Percentiles rank a stretch among this genome's conserved stretches.
Conservation (phyloP, 2,329 filamentous ascomycete genomes). For the Verticillium dahliae region DNA sequence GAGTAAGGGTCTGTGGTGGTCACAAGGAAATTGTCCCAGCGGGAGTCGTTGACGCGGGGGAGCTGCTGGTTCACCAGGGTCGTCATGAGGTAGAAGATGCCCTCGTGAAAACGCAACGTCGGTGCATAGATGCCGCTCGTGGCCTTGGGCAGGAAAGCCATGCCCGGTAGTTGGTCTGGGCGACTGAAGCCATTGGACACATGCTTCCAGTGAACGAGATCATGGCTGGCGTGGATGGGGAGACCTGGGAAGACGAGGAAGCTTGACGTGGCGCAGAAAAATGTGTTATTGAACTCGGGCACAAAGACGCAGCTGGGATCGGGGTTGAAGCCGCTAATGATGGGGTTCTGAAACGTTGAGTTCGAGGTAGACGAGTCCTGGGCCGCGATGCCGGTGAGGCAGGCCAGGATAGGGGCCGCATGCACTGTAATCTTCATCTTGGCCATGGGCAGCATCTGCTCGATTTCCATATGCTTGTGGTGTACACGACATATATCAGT, state of each 20-base stretch:
- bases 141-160: slow-evolving; percentile 13
- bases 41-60: slow-evolving; percentile 10
- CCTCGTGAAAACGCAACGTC: slow-evolving; percentile 33
- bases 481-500: too few species aligned
- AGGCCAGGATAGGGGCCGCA: neutral
- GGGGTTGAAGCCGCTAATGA: slow-evolving; percentile 42
- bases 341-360: slow-evolving; percentile 27
- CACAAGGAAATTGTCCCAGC: slow-evolving; percentile 29
- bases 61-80: slow-evolving; percentile 20
- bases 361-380: neutral
- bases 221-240: slow-evolving; percentile 45
- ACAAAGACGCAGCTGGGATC: slow-evolving; percentile 38
- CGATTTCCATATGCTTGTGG: too few species aligned
- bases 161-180: slow-evolving; percentile 30
- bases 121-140: slow-evolving; percentile 38
- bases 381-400: neutral
- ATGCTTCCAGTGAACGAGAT: slow-evolving; percentile 42
- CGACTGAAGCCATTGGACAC: slow-evolving; percentile 31
- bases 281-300: slow-evolving; percentile 31
- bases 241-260: slow-evolving; percentile 46
- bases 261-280: slow-evolving; percentile 44
- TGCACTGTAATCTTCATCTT: neutral
- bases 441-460: neutral
- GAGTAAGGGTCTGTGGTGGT: slow-evolving; percentile 30
- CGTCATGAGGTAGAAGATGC: slow-evolving; percentile 32